Base-by-base conservation (phyloP, 495 filamentous ascomycete genomes). In the Pseudoneurospora amorphoporcata region DNA sequence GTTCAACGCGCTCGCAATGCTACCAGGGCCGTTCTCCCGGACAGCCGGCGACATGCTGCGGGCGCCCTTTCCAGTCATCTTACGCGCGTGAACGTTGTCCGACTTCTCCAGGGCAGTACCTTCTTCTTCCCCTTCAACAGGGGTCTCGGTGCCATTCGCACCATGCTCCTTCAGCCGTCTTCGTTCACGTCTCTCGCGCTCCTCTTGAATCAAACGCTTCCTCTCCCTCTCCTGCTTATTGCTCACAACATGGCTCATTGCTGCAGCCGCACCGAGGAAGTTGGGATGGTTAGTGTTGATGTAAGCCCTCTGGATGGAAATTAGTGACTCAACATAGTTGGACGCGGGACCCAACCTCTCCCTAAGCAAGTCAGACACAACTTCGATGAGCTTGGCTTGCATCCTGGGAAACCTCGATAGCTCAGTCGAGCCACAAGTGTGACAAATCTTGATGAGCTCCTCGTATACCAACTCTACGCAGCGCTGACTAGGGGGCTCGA, bases 211-310 rank as follows among this genome's bases (percentile, higher is more conserved):
- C 42, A 92, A 82, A 40, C 87, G 88, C 79, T 94, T 94, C 78
- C 92, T 88, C 78, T 98, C 95, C 79, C 94, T 90, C 72, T 99
- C 95, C 78, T 98, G 93, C 81, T 94, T 96, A 77, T 91, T 93
- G 77, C 90, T 91, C 43, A 99, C 95, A 69, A 98, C 95, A 10
- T 94, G 92, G 71, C 92, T 93, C 95, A 99, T 99, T 37, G 95
- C 95, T n/a, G 94, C 94, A 8, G 95, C 95, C 12, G 95, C 95
- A 58, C 95, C 96, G 29, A 98, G 88, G 85, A 99, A 99, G 77
- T 99, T 99, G 40, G 95, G 95, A 76, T 99, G 95, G 79, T 99
- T 99, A 47, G 95, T 99, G 82, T 99, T 99, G 81, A 99, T 98
- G 80, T 99, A 99, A 17, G 95, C 95, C 72, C 95, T 88, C 82